Conservation (phyloP, 768 basidiomycete species). For the Vararia minispora region DNA sequence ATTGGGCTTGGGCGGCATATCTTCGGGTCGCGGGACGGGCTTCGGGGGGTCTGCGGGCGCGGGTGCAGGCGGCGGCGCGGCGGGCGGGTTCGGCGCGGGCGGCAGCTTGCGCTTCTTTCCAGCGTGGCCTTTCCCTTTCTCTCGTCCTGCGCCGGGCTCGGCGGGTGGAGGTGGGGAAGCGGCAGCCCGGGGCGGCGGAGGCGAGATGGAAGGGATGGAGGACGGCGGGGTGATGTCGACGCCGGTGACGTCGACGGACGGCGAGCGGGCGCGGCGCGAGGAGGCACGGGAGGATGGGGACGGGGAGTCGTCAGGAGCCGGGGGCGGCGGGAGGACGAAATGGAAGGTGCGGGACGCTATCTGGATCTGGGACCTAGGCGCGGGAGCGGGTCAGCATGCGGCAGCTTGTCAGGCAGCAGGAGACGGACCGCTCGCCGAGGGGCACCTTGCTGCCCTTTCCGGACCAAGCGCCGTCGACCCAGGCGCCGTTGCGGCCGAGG, state of each 20-base stretch:
- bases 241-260: constrained; percentile 74
- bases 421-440: constrained; percentile 65
- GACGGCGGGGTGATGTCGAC: constrained; percentile 61
- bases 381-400: constrained; percentile 13
- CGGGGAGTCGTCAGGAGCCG: constrained; percentile 68
- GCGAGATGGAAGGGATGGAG: constrained; percentile 67
- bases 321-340: constrained; percentile 88
- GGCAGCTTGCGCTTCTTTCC: constrained; percentile 6
- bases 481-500: constrained; percentile 93
- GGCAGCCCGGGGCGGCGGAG: constrained; percentile 46
- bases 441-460: constrained; percentile 81
- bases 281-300: constrained; percentile 73
- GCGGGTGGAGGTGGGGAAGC: constrained; percentile 29
- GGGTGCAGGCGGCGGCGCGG: constrained; percentile 3
- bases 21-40: constrained; percentile 46
- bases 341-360: constrained; percentile 96
- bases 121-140: constrained; percentile 10
- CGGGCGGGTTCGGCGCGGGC: constrained; percentile 26
- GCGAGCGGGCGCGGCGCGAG: constrained; percentile 51
- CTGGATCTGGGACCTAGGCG: constrained; percentile 79
- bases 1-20: constrained; percentile 82
- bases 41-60: constrained; percentile 25
- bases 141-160: no score
- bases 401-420: neutral
- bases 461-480: constrained; percentile 96